Evolutionary conservation across 2,329 filamentous ascomycete genomes (phyloP).

Genomic region (Ophiognomonia clavigignenti-juglandacearum): DNA sequence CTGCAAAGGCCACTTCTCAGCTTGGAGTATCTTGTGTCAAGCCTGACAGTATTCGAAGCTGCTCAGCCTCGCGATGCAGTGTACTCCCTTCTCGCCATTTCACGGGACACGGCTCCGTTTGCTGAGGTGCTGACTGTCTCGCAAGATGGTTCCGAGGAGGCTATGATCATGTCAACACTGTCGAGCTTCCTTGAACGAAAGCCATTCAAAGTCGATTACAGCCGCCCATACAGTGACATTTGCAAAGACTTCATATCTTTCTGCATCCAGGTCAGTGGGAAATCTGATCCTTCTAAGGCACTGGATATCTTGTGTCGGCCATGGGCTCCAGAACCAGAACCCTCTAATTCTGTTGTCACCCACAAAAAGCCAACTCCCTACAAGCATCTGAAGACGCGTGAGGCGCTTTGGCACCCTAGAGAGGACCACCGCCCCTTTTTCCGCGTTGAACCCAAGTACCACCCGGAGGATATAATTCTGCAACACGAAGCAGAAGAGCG

Average conservation of each 20-base stretch:
- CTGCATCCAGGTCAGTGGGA: constrained; percentile 18
- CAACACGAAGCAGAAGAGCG: too few relatives aligned
- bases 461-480: too few relatives aligned
- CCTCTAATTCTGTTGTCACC: too few relatives aligned
- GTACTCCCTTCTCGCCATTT: constrained; percentile 29
- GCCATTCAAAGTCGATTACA: constrained; percentile 29
- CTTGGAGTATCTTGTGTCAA: constrained; percentile 30
- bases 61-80: constrained; percentile 26
- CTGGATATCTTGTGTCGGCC: constrained; percentile 34
- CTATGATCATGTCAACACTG: constrained; percentile 12
- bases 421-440: too few relatives aligned
- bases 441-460: too few relatives aligned
- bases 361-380: too few relatives aligned
- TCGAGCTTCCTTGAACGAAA: constrained; percentile 21
- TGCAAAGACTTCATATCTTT: constrained; percentile 31
- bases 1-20: constrained; percentile 20
- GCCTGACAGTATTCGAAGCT: constrained; percentile 26
- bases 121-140: background rate
- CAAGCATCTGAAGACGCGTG: too few relatives aligned
- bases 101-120: constrained; percentile 25
- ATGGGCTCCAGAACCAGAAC: constrained; percentile 31
- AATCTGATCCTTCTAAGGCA: constrained; percentile 20
- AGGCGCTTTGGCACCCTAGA: too few relatives aligned
- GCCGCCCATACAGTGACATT: constrained; percentile 24
- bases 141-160: background rate